Evolutionary conservation across 1,284 basidiomycete species (phyloP), one percentile per base, ranked within the genome.

Genomic region (Papiliotrema nemorosa): DNA sequence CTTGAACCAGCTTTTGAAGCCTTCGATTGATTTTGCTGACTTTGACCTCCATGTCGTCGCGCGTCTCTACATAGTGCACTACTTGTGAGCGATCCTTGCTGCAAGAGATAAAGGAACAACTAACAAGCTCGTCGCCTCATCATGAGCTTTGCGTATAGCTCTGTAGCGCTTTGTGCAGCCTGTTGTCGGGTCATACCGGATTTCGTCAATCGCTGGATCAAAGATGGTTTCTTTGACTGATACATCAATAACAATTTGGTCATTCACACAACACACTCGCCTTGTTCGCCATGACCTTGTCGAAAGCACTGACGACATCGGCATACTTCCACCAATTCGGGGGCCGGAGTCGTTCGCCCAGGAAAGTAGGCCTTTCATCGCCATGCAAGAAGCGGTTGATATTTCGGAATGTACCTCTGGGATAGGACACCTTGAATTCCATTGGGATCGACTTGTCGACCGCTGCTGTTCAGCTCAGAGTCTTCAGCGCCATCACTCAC

Each of bases 391-490:
- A 56, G 24, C 60, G 45, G 47, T 70, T 69, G 55, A 78, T 69
- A 16, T 77, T 75, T 5, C 75, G 62, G 67, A 79, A 78, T 37
- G 68, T 62, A 27, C 91, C 90, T 2, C 86, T 88, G 3, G 93
- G 91, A 77, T 94, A 97, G 2, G 93, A 90, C 66, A 96, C 89
- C 67, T 92, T 91, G 78, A 94, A 89, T 72, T 97, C 93, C 55
- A 68, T 59, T 2, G 79, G 78, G 5, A 78, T 68, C 14, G 51
- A 50, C 34, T 58, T 52, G 26, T 67, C 66, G 47, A 49, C 25
- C 6, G 62, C 61, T 31, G 26, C 10, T 14, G 18, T 12, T 26
- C 37, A 10, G 33, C 21, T 25, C 9, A 14, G 14, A 31, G 3
- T 37, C n/a, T 25, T 24, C 13, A 27, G 9, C 2, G 2, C 10